Conservation (phyloP, 805 yeast species). For the Myxozyma udenii region DNA sequence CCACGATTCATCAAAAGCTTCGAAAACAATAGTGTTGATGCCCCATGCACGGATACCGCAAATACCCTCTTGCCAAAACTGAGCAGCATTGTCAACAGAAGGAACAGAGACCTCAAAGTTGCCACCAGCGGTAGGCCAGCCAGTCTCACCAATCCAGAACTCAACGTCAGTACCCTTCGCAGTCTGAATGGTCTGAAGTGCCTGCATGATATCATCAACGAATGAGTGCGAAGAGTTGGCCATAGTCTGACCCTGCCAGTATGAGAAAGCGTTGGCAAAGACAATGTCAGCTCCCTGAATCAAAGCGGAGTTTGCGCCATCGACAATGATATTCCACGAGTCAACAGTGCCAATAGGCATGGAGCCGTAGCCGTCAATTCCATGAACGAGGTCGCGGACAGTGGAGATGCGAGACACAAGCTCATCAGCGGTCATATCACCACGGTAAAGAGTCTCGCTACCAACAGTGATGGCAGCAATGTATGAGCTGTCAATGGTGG, state of each 20-base stretch:
- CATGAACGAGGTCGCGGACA: conserved; percentile 57
- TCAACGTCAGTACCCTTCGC: conserved; percentile 83
- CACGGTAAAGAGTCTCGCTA: conserved; percentile 93
- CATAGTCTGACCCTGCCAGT: conserved; percentile 97
- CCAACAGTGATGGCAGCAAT: conserved; percentile 84
- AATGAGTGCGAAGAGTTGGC: conserved; percentile 82
- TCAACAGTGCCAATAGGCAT: conserved; percentile 81
- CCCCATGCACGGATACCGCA: conserved; percentile 98
- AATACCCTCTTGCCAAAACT: conserved; percentile 82
- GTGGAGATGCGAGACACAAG: conserved; percentile 66
- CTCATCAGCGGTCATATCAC: conserved; percentile 67
- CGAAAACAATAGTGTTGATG: conserved; percentile 84
- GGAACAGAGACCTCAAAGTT: conserved; percentile 68
- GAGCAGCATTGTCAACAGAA: conserved; percentile 65
- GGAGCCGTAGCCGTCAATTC: conserved; percentile 56
- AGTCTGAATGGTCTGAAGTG: conserved; percentile 81
- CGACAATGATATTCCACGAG: conserved; percentile 91
- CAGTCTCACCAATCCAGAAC: conserved; percentile 92
- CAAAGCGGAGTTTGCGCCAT: conserved; percentile 66
- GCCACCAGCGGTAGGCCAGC: conserved; percentile 93
- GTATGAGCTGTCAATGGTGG: conserved; percentile 63
- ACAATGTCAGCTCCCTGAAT: conserved; percentile 79
- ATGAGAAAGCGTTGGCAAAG: conserved; percentile 93
- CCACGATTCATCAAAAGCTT: conserved; percentile 96
- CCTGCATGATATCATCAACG: conserved; percentile 97